Evolutionary conservation across 495 filamentous ascomycete species (phyloP).

Genomic region (Penicillium herquei): DNA sequence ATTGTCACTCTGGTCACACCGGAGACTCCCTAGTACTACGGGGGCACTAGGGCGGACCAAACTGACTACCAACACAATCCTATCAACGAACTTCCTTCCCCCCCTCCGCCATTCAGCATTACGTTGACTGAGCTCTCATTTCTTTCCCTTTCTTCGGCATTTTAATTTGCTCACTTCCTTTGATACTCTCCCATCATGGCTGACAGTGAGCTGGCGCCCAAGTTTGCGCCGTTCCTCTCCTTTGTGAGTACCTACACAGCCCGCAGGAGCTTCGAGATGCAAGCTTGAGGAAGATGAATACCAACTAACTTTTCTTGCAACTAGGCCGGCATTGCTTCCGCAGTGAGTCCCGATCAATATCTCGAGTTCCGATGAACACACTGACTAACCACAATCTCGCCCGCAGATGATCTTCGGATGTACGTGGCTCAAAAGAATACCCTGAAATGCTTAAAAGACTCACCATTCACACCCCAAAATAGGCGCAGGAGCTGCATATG

Average conservation of each 20-base stretch:
- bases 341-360: slow-evolving; percentile 64
- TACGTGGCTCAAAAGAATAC: slow-evolving; percentile 45
- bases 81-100: not conserved
- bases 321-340: slow-evolving; percentile 83
- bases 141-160: not conserved
- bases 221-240: slow-evolving; percentile 96
- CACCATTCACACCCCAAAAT: slow-evolving; percentile 23
- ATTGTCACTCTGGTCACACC: not conserved
- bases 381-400: slow-evolving; percentile 13
- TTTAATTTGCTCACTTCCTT: not conserved
- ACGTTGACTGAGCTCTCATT: slow-evolving; percentile 3
- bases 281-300: slow-evolving; percentile 14
- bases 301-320: slow-evolving; percentile 25
- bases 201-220: slow-evolving; percentile 70
- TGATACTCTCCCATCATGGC: slow-evolving; percentile 51
- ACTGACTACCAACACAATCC: not conserved
- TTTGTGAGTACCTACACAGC: slow-evolving; percentile 63
- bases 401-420: slow-evolving; percentile 82
- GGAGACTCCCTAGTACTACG: slow-evolving; percentile 3
- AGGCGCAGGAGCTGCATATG: slow-evolving; percentile 94
- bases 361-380: not conserved
- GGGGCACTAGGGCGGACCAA: slow-evolving; percentile 7
- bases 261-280: slow-evolving; percentile 15
- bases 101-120: slow-evolving; percentile 1
- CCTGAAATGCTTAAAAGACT: slow-evolving; percentile 1